phyloP scores from a whole-genome alignment of 257 asterid species.

The Catharanthus roseus region DNA sequence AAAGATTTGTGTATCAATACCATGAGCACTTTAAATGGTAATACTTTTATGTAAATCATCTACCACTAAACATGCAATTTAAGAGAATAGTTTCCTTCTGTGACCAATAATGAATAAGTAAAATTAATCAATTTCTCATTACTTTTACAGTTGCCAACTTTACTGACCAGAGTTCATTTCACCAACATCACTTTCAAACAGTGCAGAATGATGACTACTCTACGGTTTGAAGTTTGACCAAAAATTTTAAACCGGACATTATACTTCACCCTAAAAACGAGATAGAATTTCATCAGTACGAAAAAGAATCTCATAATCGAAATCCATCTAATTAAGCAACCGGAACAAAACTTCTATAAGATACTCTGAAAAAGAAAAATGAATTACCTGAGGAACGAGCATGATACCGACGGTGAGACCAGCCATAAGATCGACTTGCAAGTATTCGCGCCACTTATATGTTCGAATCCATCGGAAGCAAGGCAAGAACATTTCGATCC shows the following conservation, averaged over 20 bases:
- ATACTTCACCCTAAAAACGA: neutral
- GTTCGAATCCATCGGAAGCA: constrained; percentile 90
- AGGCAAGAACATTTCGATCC: constrained; percentile 74
- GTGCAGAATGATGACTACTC: too few relatives aligned
- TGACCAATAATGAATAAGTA: neutral
- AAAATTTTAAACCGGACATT: neutral
- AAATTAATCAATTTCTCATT: neutral
- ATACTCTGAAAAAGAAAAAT: neutral
- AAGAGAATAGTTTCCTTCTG: neutral
- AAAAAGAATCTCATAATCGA: neutral
- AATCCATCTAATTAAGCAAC: neutral
- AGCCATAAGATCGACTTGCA: constrained; percentile 89
- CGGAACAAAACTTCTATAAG: neutral
- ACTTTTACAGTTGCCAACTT: neutral
- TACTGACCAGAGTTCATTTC: neutral
- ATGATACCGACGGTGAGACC: constrained; percentile 95
- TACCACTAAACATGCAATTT: neutral
- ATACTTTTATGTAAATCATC: neutral
- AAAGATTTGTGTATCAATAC: neutral
- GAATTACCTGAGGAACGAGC: constrained; percentile 93
- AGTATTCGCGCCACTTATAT: constrained; percentile 73
- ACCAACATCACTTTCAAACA: neutral
- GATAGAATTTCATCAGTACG: too few relatives aligned
- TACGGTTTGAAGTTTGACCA: too few relatives aligned
- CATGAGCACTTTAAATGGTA: neutral